Conservation (phyloP, 768 basidiomycete genomes). For the Boletus coccyginus region DNA sequence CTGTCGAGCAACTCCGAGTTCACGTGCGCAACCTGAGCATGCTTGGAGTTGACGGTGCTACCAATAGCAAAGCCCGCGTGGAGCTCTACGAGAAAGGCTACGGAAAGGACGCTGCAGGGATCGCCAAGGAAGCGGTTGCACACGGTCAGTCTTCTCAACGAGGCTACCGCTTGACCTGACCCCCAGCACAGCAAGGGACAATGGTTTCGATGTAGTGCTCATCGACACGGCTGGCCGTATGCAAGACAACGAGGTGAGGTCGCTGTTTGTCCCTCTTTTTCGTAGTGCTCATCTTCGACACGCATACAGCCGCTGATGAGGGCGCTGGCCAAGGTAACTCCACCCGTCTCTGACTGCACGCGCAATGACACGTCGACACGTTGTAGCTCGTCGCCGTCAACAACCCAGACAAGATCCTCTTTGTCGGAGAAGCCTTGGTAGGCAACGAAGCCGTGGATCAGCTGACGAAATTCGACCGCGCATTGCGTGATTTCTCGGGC, state of each 20-base stretch:
- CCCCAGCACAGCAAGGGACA: slow-evolving; percentile 65
- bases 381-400: slow-evolving; percentile 85
- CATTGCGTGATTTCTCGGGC: slow-evolving; percentile 88
- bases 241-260: slow-evolving; percentile 94
- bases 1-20: slow-evolving; percentile 95
- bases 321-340: slow-evolving; percentile 85
- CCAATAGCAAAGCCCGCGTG: slow-evolving; percentile 71
- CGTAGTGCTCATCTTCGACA: slow-evolving; percentile 1
- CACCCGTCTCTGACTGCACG: not conserved
- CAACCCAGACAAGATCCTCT: slow-evolving; percentile 94
- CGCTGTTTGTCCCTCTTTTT: not conserved
- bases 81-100: slow-evolving; percentile 97
- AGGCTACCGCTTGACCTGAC: not conserved
- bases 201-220: slow-evolving; percentile 92
- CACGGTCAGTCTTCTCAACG: slow-evolving; percentile 58
- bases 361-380: not conserved
- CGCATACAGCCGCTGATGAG: slow-evolving; percentile 83
- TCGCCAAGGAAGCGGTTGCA: slow-evolving; percentile 91
- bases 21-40: slow-evolving; percentile 93
- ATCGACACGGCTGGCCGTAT: slow-evolving; percentile 98
- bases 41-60: slow-evolving; percentile 68
- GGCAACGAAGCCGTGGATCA: slow-evolving; percentile 99
- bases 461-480: slow-evolving; percentile 92
- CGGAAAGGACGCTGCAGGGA: slow-evolving; percentile 98
- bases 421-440: slow-evolving; percentile 96